Evolutionary conservation across 2,329 filamentous ascomycete genomes (phyloP), one percentile per base, ranked within the genome.

Genomic region (Penicillium sp.): DNA sequence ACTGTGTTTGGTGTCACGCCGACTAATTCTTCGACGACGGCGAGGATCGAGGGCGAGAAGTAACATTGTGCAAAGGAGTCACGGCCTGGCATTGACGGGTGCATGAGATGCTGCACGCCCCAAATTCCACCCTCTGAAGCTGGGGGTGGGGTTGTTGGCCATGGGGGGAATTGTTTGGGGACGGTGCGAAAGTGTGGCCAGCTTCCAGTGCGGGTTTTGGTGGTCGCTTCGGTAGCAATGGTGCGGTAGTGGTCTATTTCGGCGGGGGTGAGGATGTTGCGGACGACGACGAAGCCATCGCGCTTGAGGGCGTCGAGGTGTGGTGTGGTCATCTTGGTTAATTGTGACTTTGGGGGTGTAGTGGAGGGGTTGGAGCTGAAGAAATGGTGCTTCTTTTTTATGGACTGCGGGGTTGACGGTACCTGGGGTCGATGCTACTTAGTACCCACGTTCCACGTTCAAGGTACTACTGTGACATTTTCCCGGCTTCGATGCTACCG

Each of bases 151-250:
- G 78, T 76, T n/a, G 77, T 78, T 4, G 81, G 77, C 90, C 90
- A 95, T 0, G 91, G 91, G 0, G 90, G 91, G 74, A 95, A 96
- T 73, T 95, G 90, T 72, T 95, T 95, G 49, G 89, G 89, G 2
- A 94, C 82, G 0, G 89, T 93, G 59, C 90, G 87, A 65, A 95
- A 85, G 72, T 88, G 81, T 3, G 89, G 89, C 90, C 90, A 96
- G 57, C 79, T 66, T 34, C 90, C 90, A n/a, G 76, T 62, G 57
- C 88, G 84, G 39, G 88, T 87, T 39, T 83, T 75, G 2, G 74
- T 67, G 18, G 85, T 84, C n/a, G 82, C 81, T 52, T 79, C 70
- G 31, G 75, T 67, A 46, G 85, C 82, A 39, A 85, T 85, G 49
- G 69, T 66, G 62, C 85, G 86, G 57, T 93, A 84, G 18, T 74